phyloP scores from a whole-genome alignment of 2,329 filamentous ascomycete genomes.

The Pseudocercospora vitis region DNA sequence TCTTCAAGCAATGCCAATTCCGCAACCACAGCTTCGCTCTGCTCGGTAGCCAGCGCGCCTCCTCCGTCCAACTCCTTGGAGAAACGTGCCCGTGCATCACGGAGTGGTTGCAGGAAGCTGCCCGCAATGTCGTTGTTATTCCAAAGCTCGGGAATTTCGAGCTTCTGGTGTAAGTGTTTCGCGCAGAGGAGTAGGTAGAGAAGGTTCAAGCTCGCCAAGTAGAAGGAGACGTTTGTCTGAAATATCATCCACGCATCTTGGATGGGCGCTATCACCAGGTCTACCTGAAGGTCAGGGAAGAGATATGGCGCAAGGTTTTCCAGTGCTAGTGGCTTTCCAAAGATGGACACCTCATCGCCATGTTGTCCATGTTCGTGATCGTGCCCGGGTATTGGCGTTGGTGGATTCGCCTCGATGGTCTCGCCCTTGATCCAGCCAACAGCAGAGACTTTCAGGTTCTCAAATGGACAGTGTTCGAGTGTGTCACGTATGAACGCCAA shows the following conservation, averaged over 20 bases:
- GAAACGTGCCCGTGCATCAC: slow-evolving; percentile 41
- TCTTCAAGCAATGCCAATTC: slow-evolving; percentile 37
- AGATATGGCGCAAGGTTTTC: slow-evolving; percentile 53
- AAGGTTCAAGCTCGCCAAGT: slow-evolving; percentile 59
- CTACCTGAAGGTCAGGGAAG: slow-evolving; percentile 51
- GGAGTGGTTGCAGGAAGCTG: slow-evolving; percentile 47
- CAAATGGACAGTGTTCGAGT: slow-evolving; percentile 55
- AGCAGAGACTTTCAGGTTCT: slow-evolving; percentile 57
- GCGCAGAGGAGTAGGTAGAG: slow-evolving; percentile 58
- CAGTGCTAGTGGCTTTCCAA: slow-evolving; percentile 50
- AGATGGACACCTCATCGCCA: slow-evolving; percentile 40
- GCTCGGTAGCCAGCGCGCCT: slow-evolving; percentile 39
- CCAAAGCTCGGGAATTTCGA: slow-evolving; percentile 51
- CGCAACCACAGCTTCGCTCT: slow-evolving; percentile 39
- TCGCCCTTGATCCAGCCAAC: slow-evolving; percentile 63
- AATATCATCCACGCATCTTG: slow-evolving; percentile 48
- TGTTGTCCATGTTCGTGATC: slow-evolving; percentile 18
- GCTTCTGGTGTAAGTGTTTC: slow-evolving; percentile 45
- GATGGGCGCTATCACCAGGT: slow-evolving; percentile 43
- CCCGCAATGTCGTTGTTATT: slow-evolving; percentile 42
- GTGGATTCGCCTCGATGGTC: slow-evolving; percentile 50
- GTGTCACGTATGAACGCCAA: slow-evolving; percentile 57
- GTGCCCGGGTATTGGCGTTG: slow-evolving; percentile 27
- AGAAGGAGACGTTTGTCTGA: slow-evolving; percentile 54
- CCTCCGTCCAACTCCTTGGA: slow-evolving; percentile 39